Conservation (phyloP, 2,329 filamentous ascomycete genomes). For the Diplodia sapinea region DNA sequence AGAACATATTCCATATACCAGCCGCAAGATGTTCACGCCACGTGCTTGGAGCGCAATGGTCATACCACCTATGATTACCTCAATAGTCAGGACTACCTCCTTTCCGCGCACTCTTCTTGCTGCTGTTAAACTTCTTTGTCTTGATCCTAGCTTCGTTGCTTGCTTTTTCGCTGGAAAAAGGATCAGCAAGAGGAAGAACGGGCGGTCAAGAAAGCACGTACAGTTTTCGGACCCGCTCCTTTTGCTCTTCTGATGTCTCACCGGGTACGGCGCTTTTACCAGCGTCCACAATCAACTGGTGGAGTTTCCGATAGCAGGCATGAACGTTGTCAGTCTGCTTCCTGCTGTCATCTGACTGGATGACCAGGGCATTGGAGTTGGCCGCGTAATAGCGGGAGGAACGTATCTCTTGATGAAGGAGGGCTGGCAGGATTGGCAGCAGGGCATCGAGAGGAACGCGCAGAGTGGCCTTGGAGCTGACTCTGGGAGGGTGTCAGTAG, state of each 20-base stretch:
- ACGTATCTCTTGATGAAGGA: slow-evolving; percentile 60
- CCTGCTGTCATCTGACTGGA: slow-evolving; percentile 68
- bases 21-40: background rate
- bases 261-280: slow-evolving; percentile 61
- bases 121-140: slow-evolving; percentile 65
- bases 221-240: slow-evolving; percentile 60
- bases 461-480: slow-evolving; percentile 71
- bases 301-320: slow-evolving; percentile 63
- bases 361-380: slow-evolving; percentile 61
- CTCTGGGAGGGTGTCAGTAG: slow-evolving; percentile 50
- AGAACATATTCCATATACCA: background rate
- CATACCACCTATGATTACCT: background rate
- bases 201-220: slow-evolving; percentile 41
- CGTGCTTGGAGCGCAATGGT: background rate
- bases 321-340: slow-evolving; percentile 67
- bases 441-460: slow-evolving; percentile 60
- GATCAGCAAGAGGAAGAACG: slow-evolving; percentile 36
- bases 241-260: slow-evolving; percentile 64
- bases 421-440: slow-evolving; percentile 59
- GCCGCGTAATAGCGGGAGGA: slow-evolving; percentile 62
- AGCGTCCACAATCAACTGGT: slow-evolving; percentile 59
- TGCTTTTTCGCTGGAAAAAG: slow-evolving; percentile 55
- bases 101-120: slow-evolving; percentile 64
- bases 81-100: slow-evolving; percentile 36
- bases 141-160: slow-evolving; percentile 64